A percentile compares a stretch with the other conserved stretches of the same genome.
phyloP scores from a whole-genome alignment of 257 asterid genomes.

The Solanum medicagineum region DNA sequence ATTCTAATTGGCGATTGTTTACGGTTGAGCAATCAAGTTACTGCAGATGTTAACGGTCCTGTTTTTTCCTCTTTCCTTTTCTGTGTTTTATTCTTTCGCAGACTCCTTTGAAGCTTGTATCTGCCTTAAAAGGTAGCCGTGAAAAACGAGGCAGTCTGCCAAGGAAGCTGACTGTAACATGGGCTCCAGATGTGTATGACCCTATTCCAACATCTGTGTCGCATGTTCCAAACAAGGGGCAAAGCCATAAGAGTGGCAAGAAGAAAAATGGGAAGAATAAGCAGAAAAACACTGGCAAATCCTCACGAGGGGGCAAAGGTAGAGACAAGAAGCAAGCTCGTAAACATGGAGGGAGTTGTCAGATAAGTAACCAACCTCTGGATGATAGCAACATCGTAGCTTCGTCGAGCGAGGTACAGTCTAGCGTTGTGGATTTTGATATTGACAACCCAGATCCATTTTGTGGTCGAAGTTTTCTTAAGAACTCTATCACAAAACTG shows the following conservation, averaged over 20 bases:
- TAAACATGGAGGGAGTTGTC: conserved; percentile 28
- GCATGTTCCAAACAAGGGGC: conserved; percentile 50
- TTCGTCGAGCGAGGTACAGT: conserved; percentile 2
- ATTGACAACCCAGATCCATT: conserved; percentile 17
- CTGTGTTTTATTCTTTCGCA: background rate
- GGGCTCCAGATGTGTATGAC: conserved; percentile 58
- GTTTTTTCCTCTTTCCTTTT: background rate
- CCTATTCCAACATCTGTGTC: conserved; percentile 52
- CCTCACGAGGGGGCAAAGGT: conserved; percentile 55
- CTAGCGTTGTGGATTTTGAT: conserved; percentile 7
- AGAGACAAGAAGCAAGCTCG: conserved; percentile 66
- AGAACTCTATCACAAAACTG: conserved; percentile 15
- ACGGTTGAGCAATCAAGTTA: background rate
- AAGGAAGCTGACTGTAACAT: conserved; percentile 26
- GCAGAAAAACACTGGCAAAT: conserved; percentile 54
- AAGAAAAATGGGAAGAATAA: conserved; percentile 61
- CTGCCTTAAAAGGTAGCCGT: conserved; percentile 49
- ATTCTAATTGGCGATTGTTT: background rate
- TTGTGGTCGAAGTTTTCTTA: conserved; percentile 29
- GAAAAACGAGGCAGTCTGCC: conserved; percentile 23
- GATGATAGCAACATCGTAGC: conserved; percentile 8
- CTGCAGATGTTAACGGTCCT: background rate
- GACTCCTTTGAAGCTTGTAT: conserved; percentile 25
- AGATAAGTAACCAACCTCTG: conserved; percentile 25
- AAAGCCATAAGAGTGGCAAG: conserved; percentile 28